phyloP scores from a whole-genome alignment of 257 asterid genomes.

The Mentha longifolia region DNA sequence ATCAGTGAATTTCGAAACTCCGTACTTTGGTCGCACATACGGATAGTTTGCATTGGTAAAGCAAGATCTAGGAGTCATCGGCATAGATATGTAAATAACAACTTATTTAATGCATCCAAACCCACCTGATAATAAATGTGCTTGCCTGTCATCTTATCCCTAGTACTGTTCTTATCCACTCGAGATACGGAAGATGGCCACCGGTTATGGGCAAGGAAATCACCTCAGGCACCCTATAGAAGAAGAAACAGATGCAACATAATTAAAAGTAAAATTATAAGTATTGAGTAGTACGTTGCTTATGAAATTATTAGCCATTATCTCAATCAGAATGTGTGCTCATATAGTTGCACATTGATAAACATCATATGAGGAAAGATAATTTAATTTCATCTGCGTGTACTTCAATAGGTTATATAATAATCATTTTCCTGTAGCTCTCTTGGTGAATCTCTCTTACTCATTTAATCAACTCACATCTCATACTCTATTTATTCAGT shows the following conservation, averaged over 20 bases:
- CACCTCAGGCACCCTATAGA: conserved; percentile 87
- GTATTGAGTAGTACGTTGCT: neutral
- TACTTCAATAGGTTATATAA: neutral
- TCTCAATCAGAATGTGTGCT: neutral
- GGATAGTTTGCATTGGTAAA: neutral
- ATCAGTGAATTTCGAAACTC: neutral
- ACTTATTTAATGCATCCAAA: neutral
- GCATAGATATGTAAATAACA: conserved; percentile 18
- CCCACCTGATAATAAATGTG: neutral
- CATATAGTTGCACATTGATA: neutral
- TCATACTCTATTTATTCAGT: neutral
- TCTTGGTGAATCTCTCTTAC: neutral
- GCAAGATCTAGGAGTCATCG: neutral
- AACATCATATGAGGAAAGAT: neutral
- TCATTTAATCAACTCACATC: neutral
- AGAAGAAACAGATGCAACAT: conserved; percentile 16
- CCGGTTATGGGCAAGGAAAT: conserved; percentile 86
- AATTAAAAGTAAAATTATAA: neutral
- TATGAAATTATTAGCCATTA: neutral
- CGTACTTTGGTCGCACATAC: neutral
- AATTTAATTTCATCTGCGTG: neutral
- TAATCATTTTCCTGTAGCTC: neutral
- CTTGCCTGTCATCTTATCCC: conserved; percentile 43
- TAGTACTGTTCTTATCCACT: conserved; percentile 88
- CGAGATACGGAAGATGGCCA: conserved; percentile 76